Base-by-base conservation (phyloP, 179 eudicot species). In the Beta macrorhiza region DNA sequence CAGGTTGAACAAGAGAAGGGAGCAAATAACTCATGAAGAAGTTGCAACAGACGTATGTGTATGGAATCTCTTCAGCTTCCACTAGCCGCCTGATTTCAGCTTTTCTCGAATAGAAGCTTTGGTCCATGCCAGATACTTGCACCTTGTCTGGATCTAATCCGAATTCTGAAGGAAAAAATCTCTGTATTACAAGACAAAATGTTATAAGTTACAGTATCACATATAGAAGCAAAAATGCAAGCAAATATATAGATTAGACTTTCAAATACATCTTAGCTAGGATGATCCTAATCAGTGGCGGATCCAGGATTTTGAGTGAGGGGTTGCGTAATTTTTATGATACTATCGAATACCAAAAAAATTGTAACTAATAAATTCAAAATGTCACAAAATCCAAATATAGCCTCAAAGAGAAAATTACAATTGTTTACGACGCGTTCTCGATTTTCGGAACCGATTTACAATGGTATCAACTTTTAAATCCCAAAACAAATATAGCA, bases 1-100 rank as follows among this genome's bases (percentile, higher is more conserved):
- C 95, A 58, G 98, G 98, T 81, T 93, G 98, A 72, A 93, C 93
- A 22, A 95, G 75, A 74, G 97, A 93, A 0, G 98, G 98, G 77
- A 95, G 98, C 47, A 93, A 85, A 87, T 86, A 88, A 83, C 93
- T 90, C 89, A 74, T 90, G 86, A 80, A 93, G 87, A 91, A 90
- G 89, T 93, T 93, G 88, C 93, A 91, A 65, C 89, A 91, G 10
- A 95, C 81, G 82, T 87, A 91, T 25, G 98, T 95, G 86, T 90
- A 68, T 2, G 97, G 98, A 75, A 95, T 92, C 77, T 90, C 90
- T 83, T 89, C 90, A n/a, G 90, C 89, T 89, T 95, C 97, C 57
- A 95, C 83, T 64, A 92, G 83, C 13, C 92, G 93, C 71, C 98
- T 83, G 76, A 95, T 92, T 84, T 92, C 95, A 58, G 91, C 83